phyloP scores from a whole-genome alignment of 495 filamentous ascomycete species.

The Aspergillus bridgeri region DNA sequence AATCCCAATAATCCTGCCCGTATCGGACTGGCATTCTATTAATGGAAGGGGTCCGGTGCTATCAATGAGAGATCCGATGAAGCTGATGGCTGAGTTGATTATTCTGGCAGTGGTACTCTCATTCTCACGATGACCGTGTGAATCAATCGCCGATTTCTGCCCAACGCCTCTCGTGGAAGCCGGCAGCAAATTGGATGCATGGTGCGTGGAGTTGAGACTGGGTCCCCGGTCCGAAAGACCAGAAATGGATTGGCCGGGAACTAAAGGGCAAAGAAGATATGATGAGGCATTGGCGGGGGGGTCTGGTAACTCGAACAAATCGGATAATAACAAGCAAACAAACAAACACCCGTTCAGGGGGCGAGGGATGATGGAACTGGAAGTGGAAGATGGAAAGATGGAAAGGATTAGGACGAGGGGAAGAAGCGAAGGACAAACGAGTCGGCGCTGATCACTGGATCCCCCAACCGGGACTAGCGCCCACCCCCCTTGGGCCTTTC shows the following conservation, averaged over 20 bases:
- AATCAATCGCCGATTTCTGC: conserved; percentile 29
- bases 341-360: not conserved
- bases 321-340: not conserved
- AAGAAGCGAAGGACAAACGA: conserved; percentile 13
- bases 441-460: conserved; percentile 19
- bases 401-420: not conserved
- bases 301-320: not conserved
- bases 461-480: conserved; percentile 9
- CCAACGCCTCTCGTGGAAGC: conserved; percentile 34
- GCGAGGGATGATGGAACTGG: not conserved
- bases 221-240: conserved; percentile 9
- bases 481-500: not conserved
- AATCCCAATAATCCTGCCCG: conserved; percentile 4
- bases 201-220: conserved; percentile 19
- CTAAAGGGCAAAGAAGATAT: not conserved
- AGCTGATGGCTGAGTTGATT: not conserved
- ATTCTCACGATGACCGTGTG: not conserved
- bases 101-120: not conserved
- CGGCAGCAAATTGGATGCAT: conserved; percentile 35
- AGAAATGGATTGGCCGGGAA: conserved; percentile 7
- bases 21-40: not conserved
- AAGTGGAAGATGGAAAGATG: conserved; percentile 1
- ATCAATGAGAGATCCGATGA: conserved; percentile 2
- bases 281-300: not conserved
- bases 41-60: conserved; percentile 4